A percentile compares a stretch with the other conserved stretches of the same genome.
phyloP scores from a whole-genome alignment of 2,329 filamentous ascomycete species.

The Trichophyton benhamiae region DNA sequence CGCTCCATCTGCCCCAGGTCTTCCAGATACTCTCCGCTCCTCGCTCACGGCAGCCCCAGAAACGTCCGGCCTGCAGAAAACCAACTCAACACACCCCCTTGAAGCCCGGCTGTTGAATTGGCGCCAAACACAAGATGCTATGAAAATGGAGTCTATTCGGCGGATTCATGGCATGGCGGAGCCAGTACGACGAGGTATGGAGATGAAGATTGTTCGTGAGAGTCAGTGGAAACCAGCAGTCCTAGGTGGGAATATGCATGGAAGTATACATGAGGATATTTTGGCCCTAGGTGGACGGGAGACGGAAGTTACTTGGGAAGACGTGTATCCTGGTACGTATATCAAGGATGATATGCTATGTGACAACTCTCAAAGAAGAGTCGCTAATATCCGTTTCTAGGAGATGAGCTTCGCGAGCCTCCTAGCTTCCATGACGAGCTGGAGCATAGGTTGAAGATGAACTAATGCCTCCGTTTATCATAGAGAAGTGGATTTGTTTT shows the following conservation, averaged over 20 bases:
- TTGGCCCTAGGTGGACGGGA: slow-evolving; percentile 58
- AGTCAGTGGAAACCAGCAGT: slow-evolving; percentile 63
- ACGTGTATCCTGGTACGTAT: slow-evolving; percentile 62
- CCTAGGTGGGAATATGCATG: slow-evolving; percentile 46
- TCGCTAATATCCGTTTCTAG: slow-evolving; percentile 21
- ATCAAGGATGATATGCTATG: neutral
- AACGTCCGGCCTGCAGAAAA: slow-evolving; percentile 29
- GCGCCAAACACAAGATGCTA: slow-evolving; percentile 73
- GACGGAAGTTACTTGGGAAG: slow-evolving; percentile 74
- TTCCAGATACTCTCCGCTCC: slow-evolving; percentile 84
- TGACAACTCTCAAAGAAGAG: neutral
- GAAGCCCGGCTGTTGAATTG: slow-evolving; percentile 80
- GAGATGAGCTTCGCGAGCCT: slow-evolving; percentile 56
- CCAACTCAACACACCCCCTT: slow-evolving; percentile 64
- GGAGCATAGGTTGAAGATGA: slow-evolving; percentile 82
- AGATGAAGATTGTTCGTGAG: slow-evolving; percentile 72
- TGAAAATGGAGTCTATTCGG: slow-evolving; percentile 81
- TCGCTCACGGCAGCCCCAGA: slow-evolving; percentile 57
- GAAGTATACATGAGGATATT: slow-evolving; percentile 78
- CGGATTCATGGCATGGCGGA: slow-evolving; percentile 85
- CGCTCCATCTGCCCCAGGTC: slow-evolving; percentile 81
- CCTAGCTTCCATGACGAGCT: slow-evolving; percentile 82
- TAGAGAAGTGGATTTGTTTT: neutral
- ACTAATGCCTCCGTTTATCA: slow-evolving; percentile 17
- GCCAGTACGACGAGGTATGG: slow-evolving; percentile 86